Base-by-base conservation (phyloP, 148 eudicot species). In the Tetragonia tetragonoides region DNA sequence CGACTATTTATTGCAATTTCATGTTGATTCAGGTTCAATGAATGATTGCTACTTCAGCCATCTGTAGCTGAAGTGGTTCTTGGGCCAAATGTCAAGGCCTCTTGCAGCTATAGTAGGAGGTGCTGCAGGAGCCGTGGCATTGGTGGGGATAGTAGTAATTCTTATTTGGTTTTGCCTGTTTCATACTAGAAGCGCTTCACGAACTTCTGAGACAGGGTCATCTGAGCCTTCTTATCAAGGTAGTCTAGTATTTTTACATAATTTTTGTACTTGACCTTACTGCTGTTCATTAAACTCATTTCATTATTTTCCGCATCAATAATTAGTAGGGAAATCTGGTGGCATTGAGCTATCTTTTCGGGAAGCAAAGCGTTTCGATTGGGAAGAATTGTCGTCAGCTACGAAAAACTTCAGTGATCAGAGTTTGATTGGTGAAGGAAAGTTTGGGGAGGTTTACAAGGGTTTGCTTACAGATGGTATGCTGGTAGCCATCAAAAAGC, bases 71-170 rank as follows among this genome's bases (percentile, higher is more conserved):
- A 90, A 86, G 83, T 86, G 85, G 86, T 83, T 83, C 81, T 75
- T 75, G 46, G 77, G 80, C 84, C 94, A 89, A 87, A 95, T 95
- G 98, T 90, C 97, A 88, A 85, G 77, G 87, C 82, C 86, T 87
- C 94, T 92, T 90, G 98, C 95, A 86, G 91, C 91, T 76, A 85
- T 91, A 75, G 70, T 95, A 64, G 98, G 98, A 85, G 97, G 95
- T 77, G 97, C 94, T 92, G 95, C 97, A 87, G 98, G 98, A 92
- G 95, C 90, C 84, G 93, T 90, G 94, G 91, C 87, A 77, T 89
- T 95, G 84, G 83, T 88, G 77, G 91, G 81, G 54, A 64, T 95
- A 70, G 51, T 85, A 54, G 73, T 88, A 38, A 38, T 88, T 51
- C 63, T 90, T 46, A 75, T 92, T 62, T 92, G 95, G 92, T 89